Percentiles rank a stretch among this genome's conserved stretches.
phyloP scores from a whole-genome alignment of 768 basidiomycete genomes.

The Hemileccinum impolitum region DNA sequence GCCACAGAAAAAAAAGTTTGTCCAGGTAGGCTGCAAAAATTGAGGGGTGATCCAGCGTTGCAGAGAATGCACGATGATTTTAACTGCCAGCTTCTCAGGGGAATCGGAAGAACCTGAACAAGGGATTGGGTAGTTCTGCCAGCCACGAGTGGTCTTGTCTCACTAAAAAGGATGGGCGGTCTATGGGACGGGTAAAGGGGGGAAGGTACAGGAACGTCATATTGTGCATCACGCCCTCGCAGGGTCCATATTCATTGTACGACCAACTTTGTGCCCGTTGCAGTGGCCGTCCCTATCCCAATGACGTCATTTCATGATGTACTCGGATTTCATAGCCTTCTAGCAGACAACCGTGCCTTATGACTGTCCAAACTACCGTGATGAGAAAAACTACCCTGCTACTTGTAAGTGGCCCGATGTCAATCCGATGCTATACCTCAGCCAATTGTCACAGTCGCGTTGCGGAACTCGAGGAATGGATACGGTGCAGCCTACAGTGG shows the following conservation, averaged over 20 bases:
- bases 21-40: no score
- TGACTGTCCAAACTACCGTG: not conserved
- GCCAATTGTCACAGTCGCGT: slow-evolving; percentile 16
- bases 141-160: not conserved
- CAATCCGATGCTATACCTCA: not conserved
- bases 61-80: no score
- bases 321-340: no score
- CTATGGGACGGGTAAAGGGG: not conserved
- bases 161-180: no score
- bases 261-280: slow-evolving; percentile 1
- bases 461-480: slow-evolving; percentile 30
- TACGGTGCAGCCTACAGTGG: slow-evolving; percentile 18
- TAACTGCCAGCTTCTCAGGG: not conserved
- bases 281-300: no score
- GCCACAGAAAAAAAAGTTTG: no score
- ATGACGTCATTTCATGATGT: no score
- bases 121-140: not conserved
- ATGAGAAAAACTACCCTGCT: not conserved
- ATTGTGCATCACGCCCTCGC: not conserved
- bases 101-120: not conserved
- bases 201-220: not conserved
- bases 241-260: not conserved
- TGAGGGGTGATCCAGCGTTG: no score
- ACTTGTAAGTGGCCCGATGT: not conserved
- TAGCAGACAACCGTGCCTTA: no score